A percentile compares a stretch with the other conserved stretches of the same genome.
Evolutionary conservation across 371 early-diverging fungal genomes (phyloP).

Genomic region (Rhizopus microsporus): DNA sequence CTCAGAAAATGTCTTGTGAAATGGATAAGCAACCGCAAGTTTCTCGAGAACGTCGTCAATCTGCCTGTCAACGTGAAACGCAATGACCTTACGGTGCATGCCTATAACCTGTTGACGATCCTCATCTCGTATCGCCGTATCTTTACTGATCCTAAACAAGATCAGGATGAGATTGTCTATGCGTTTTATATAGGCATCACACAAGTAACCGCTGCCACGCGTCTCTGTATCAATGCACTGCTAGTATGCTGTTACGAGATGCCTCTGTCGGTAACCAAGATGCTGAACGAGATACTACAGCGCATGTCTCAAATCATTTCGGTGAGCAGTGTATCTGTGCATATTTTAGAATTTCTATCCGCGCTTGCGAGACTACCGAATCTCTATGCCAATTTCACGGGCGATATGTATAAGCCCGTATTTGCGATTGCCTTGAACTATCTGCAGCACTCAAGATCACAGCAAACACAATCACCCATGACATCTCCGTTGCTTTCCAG

Average conservation of each 20-base stretch:
- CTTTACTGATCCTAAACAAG: conserved; percentile 58
- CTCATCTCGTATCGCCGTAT: conserved; percentile 77
- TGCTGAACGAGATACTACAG: conserved; percentile 70
- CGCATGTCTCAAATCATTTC: conserved; percentile 87
- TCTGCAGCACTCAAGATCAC: conserved; percentile 72
- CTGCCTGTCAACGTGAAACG: conserved; percentile 60
- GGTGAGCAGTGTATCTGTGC: conserved; percentile 76
- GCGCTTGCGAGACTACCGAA: conserved; percentile 80
- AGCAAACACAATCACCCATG: conserved; percentile 28
- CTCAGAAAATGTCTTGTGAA: conserved; percentile 57
- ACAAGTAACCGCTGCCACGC: conserved; percentile 71
- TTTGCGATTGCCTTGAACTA: conserved; percentile 93
- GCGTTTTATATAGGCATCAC: conserved; percentile 81
- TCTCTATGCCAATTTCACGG: conserved; percentile 82
- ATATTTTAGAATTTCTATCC: conserved; percentile 89
- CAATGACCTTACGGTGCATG: conserved; percentile 64
- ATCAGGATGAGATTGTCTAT: conserved; percentile 75
- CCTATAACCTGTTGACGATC: conserved; percentile 69
- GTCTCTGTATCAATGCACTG: conserved; percentile 83
- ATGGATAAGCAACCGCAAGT: conserved; percentile 54
- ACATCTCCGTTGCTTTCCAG: conserved; percentile 1
- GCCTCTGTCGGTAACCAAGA: conserved; percentile 75
- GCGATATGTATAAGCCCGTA: conserved; percentile 82
- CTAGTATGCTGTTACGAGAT: conserved; percentile 83
- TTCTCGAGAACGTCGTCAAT: conserved; percentile 52